These are phyloP conservation scores for Blastobotrys raffinosifermentans DNA, from an alignment of 1,139 yeast species.

Conservation along the genomic window DNA sequence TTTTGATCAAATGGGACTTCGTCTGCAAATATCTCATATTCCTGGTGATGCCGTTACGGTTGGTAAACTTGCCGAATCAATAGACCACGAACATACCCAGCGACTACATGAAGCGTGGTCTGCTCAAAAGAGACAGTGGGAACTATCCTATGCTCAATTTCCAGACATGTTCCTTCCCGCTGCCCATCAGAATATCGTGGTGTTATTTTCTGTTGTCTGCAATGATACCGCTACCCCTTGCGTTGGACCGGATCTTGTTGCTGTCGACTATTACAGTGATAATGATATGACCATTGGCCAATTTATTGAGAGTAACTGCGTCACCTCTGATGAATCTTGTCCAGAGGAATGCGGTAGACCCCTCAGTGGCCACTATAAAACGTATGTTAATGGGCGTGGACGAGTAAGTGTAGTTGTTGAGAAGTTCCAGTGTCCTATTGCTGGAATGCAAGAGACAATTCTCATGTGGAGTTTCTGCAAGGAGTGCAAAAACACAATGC, in stretches of 20 bases:
- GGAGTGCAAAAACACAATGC: constrained; percentile 67
- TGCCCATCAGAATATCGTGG: constrained; percentile 72
- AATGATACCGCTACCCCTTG: constrained; percentile 87
- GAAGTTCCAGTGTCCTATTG: constrained; percentile 47
- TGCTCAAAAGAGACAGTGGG: constrained; percentile 52
- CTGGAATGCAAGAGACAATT: constrained; percentile 61
- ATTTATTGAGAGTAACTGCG: constrained; percentile 73
- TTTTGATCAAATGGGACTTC: constrained; percentile 15
- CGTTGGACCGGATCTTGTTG: constrained; percentile 76
- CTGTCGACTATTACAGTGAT: constrained; percentile 84
- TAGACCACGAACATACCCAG: constrained; percentile 23
- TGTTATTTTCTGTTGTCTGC: constrained; percentile 77
- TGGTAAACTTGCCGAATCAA: constrained; percentile 20
- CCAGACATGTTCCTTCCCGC: constrained; percentile 55
- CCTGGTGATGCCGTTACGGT: constrained; percentile 25
- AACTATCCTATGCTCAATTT: constrained; percentile 44
- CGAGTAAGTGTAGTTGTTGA: constrained; percentile 75
- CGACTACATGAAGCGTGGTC: constrained; percentile 28
- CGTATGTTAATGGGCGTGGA: constrained; percentile 86
- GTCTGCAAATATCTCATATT: constrained; percentile 14
- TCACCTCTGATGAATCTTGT: constrained; percentile 63
- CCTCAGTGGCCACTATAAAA: constrained; percentile 69
- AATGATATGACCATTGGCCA: constrained; percentile 87
- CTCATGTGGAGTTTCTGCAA: constrained; percentile 93
- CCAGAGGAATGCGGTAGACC: constrained; percentile 75